phyloP scores from a whole-genome alignment of 768 basidiomycete species.

The Pleurotus tuber-regium region DNA sequence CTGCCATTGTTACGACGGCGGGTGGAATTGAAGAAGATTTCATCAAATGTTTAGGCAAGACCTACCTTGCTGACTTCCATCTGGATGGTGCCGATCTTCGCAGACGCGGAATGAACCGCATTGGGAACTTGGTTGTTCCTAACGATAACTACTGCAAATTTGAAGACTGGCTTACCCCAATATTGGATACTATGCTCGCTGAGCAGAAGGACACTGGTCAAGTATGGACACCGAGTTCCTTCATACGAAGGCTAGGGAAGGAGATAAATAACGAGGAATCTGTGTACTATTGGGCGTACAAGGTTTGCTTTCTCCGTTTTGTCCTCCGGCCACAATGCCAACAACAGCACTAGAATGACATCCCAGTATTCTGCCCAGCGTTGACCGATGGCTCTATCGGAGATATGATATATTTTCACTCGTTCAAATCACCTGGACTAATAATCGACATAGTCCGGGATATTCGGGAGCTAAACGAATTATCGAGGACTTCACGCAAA shows the following conservation, averaged over 20 bases:
- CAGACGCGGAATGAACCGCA: conserved; percentile 90
- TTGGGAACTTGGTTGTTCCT: conserved; percentile 94
- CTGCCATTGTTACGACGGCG: conserved; percentile 92
- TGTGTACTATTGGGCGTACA: conserved; percentile 99
- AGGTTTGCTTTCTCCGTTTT: conserved; percentile 49
- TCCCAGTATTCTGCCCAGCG: conserved; percentile 98
- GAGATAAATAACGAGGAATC: conserved; percentile 97
- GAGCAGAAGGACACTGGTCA: conserved; percentile 74
- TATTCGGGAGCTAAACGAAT: conserved; percentile 88
- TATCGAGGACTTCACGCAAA: conserved; percentile 81
- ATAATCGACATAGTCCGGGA: conserved; percentile 93
- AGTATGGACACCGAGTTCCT: conserved; percentile 92
- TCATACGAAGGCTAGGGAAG: conserved; percentile 91
- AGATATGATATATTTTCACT: conserved; percentile 99
- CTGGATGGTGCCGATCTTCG: conserved; percentile 88
- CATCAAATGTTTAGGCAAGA: conserved; percentile 97
- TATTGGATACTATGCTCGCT: conserved; percentile 83
- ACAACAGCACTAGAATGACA: conserved; percentile 74
- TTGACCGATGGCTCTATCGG: conserved; percentile 97
- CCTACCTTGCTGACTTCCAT: conserved; percentile 91
- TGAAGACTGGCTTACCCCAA: conserved; percentile 98
- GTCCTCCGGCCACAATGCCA: conserved; percentile 12
- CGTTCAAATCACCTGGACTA: conserved; percentile 82
- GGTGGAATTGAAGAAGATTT: conserved; percentile 99
- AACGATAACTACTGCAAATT: conserved; percentile 99